Conservation (phyloP, 2,329 filamentous ascomycete genomes). For the Fusarium heterosporum region DNA sequence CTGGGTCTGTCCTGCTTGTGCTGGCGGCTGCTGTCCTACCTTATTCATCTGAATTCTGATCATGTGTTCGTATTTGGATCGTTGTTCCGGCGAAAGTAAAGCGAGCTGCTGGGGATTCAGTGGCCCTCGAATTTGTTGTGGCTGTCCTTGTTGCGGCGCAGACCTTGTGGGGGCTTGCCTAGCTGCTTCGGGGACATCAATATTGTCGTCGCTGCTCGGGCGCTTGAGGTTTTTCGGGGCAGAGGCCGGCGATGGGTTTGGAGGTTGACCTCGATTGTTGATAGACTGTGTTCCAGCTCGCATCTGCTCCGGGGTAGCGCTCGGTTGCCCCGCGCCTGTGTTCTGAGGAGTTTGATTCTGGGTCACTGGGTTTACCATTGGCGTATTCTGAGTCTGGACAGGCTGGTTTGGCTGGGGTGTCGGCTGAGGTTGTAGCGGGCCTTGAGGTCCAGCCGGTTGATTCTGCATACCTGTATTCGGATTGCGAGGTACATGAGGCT, state of each 20-base stretch:
- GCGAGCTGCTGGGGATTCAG: constrained; percentile 54
- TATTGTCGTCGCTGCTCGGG: constrained; percentile 59
- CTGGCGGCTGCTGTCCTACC: neutral
- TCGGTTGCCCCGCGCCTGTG: constrained; percentile 49
- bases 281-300: constrained; percentile 44
- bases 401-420: constrained; percentile 57
- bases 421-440: constrained; percentile 66
- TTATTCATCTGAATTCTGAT: constrained; percentile 49
- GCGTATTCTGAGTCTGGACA: constrained; percentile 54
- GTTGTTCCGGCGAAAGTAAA: constrained; percentile 58
- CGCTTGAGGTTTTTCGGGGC: constrained; percentile 64
- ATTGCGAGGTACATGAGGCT: constrained; percentile 51
- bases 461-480: constrained; percentile 50
- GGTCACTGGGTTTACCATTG: constrained; percentile 57
- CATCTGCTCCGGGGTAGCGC: constrained; percentile 45
- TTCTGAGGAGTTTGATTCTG: constrained; percentile 53
- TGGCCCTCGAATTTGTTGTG: constrained; percentile 29
- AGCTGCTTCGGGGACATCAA: constrained; percentile 45
- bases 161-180: constrained; percentile 43
- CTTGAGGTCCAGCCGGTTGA: constrained; percentile 59
- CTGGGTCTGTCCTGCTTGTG: constrained; percentile 19
- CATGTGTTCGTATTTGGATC: constrained; percentile 57
- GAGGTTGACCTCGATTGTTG: constrained; percentile 52
- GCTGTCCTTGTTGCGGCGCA: constrained; percentile 42
- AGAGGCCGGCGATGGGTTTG: constrained; percentile 55